Evolutionary conservation across 352 stramenopile species (phyloP), one percentile per base, ranked within the genome.

Genomic region (Phytopythium kandeliae): DNA sequence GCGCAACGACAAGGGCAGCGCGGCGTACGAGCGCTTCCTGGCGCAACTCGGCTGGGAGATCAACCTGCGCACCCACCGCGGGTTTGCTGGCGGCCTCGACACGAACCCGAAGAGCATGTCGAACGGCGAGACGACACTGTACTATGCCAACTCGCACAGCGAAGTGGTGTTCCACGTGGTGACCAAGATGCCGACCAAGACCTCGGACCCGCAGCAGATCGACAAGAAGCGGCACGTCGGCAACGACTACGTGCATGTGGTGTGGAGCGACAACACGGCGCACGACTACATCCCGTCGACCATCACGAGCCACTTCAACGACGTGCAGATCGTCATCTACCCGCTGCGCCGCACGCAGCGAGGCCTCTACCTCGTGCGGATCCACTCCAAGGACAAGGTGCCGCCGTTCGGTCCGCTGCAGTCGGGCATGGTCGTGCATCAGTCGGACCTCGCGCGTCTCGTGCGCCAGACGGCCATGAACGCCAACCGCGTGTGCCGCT

Each of bases 211-310:
- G 12, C 82, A 95, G 63, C 85, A 95, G 52, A 95, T 95, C 48
- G 85, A 95, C 52, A 95, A 95, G 61, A 95, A 95, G 66, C 72
- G 85, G 15, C 85, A 95, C 46, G 85, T 95, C 17, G 85, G 85
- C 26, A 95, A 95, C 43, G 85, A 93, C 62, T 92, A 86, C 46
- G 85, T 95, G 4, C 82, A 93, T 55, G 81, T 95, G 21, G 75
- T 95, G 15, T 95, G 85, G 85, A 93, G 71, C 40, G 85, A 95
- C 43, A 92, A 95, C 46, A 74, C 72, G 34, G 60, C 65, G 6
- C 75, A 85, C 48, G 77, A 71, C 36, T 95, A 95, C 48, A 79
- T 86, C 37, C 79, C 81, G 16, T 74, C 69, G n/a, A 95, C 85
- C 15, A 95, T 95, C 59, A 93, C 80, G 21, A 93, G 82, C 26